Base-by-base conservation (phyloP, 2,329 filamentous ascomycete species). In the Dendrostoma leiphaemia region DNA sequence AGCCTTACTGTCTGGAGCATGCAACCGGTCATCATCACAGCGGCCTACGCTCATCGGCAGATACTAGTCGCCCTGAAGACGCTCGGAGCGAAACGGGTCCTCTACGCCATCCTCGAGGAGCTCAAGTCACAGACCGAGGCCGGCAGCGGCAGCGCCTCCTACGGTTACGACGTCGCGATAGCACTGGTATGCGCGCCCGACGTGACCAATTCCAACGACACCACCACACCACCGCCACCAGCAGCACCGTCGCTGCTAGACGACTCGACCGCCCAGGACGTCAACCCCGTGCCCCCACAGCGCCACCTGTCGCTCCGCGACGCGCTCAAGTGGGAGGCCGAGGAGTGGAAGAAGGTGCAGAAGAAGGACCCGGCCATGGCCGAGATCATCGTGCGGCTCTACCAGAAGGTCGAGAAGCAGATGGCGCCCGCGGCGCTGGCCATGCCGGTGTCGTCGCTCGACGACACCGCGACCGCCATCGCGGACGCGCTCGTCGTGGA, bases 11-110 rank as follows among this genome's bases (percentile, higher is more conserved):
- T 84, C 46, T 93, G 89, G 89, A 82, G 79, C 29, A 70, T 83
- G 35, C 78, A 84, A 48, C 78, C 81, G 0, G 72, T 72, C 4
- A 72, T 73, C 29, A 81, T 81, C 72, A 82, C 82, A 1, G 77
- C 88, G 0, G 77, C 80, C 10, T 93, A 92, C 66, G 89, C 86
- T 0, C 88, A 91, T 64, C 83, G 86, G 4, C 85, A 89, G 59
- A 72, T 91, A 3, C 77, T 89, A 8, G 77, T 80, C 0, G 83
- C 80, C 0, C 68, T 83, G 32, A 79, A 81, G 52, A 73, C 89
- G 29, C 70, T 88, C 1, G 88, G 88, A 0, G 80, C 86, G 0
- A 80, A 76, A 54, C 74, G 78, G 4, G 71, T 90, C 0, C 69
- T 93, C 1, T 68, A 76, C 2, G 70, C 83, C 6, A 80, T 93